Conservation (phyloP, 176 grass and related monocot genomes). For the Oryza glaberrima region DNA sequence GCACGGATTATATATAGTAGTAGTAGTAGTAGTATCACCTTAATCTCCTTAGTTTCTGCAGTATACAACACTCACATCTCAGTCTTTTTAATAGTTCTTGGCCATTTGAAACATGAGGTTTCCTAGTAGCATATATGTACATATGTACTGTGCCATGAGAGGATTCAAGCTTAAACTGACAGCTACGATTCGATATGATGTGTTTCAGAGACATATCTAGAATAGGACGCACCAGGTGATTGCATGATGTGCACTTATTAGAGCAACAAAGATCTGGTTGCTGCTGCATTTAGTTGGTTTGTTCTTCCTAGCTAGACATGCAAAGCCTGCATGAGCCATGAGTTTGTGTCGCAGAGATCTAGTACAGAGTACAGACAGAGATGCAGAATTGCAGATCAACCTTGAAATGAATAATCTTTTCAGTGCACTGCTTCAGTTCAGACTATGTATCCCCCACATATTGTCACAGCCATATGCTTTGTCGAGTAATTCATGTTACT, state of each 20-base stretch:
- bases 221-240: neutral
- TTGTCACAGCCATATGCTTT: neutral
- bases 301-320: neutral
- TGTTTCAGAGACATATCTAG: neutral
- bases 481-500: neutral
- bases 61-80: neutral
- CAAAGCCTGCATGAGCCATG: conserved; percentile 2
- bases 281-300: neutral
- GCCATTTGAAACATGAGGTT: neutral
- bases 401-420: neutral
- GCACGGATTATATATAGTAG: no score
- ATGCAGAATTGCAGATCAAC: neutral
- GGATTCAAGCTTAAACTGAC: neutral
- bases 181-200: neutral
- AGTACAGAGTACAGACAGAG: neutral
- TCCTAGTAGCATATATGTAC: neutral
- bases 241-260: neutral
- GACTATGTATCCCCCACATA: neutral
- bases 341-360: conserved; percentile 3
- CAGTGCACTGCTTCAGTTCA: neutral
- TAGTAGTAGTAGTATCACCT: no score
- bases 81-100: neutral
- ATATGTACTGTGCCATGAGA: neutral
- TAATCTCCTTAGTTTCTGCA: neutral
- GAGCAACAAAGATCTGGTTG: neutral